Evolutionary conservation across 2,329 filamentous ascomycete genomes (phyloP).

Genomic region (Stagonosporopsis vannaccii): DNA sequence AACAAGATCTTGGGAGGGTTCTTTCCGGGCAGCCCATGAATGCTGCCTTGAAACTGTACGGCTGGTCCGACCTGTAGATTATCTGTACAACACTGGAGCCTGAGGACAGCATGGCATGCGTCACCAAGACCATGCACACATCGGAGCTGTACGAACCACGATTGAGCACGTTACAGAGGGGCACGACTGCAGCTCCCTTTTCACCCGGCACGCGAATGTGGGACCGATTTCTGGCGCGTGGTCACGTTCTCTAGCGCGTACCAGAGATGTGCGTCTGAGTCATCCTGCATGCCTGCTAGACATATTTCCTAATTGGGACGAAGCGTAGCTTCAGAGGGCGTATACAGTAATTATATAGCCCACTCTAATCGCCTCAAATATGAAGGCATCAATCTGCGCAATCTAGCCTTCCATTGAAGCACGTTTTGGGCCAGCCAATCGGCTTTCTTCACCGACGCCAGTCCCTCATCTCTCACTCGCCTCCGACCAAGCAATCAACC

Average conservation of each 20-base stretch:
- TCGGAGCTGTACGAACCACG: neutral
- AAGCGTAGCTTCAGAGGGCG: slow-evolving; percentile 24
- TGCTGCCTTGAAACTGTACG: neutral
- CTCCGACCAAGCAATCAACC: neutral
- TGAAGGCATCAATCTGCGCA: slow-evolving; percentile 15
- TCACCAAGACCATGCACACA: neutral
- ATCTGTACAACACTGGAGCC: slow-evolving; percentile 10
- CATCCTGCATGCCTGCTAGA: slow-evolving; percentile 37
- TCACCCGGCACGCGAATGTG: neutral
- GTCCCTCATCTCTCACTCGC: neutral
- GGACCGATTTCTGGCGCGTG: slow-evolving; percentile 13
- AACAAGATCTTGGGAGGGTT: slow-evolving; percentile 63
- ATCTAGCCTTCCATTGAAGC: slow-evolving; percentile 5
- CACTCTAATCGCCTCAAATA: slow-evolving; percentile 19
- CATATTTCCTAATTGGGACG: slow-evolving; percentile 36
- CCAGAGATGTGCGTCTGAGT: slow-evolving; percentile 38
- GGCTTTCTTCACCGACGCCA: neutral
- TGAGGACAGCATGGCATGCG: neutral
- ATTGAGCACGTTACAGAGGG: neutral
- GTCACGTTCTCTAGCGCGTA: slow-evolving; percentile 19
- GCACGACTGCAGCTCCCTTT: neutral
- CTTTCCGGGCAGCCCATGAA: slow-evolving; percentile 45
- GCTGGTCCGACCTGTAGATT: slow-evolving; percentile 1
- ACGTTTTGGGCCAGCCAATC: neutral
- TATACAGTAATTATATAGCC: slow-evolving; percentile 28